Base-by-base conservation (phyloP, 2,329 filamentous ascomycete species). In the Elsinoe perseae region DNA sequence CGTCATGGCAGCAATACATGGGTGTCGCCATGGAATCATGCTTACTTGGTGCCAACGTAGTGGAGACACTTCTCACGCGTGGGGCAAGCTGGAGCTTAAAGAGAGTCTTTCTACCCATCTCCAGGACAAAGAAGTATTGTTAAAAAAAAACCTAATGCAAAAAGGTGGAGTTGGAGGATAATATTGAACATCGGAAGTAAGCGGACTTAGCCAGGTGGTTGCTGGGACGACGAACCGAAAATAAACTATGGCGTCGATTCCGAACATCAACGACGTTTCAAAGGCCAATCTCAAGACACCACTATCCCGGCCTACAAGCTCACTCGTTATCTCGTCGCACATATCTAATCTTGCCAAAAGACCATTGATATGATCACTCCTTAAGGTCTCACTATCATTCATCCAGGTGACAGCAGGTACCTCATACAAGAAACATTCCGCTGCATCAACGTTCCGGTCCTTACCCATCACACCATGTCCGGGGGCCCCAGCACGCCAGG, bases 401-500 rank as follows among this genome's bases (percentile, higher is more conserved):
- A 32, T 32, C 48, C 14, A 23, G 48, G 48, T 52, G 48, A 5
- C 25, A 20, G 48, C 30, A 25, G 10, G 10, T 16, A 36, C 2
- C 16, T 38, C 25, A 38, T 25, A 12, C 25, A 23, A 38, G 4
- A 28, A 10, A 30, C 28, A 52, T 52, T 52, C 48, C 44, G 44
- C 44, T 30, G 44, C 44, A 50, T 32, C 23, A 16, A 52, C 48
- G 48, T 38, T 36, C 12, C 48, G 30, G 30, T 52, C 48, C 30
- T 52, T 52, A 38, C 32, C 48, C 30, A 52, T 52, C 48, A 52
- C 44, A 52, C 36, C 10, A 44, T 52, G 48, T 52, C 48, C 10
- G n/a, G n/a, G n/a, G 48, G 30, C 8, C n/a, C 30, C 9, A 63
- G 61, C 38, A 69, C 69, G 59, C 69, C 69, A 57, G 60, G 62